phyloP scores from a whole-genome alignment of 1,139 yeast species.

The Yamadazyma dushanensis region DNA sequence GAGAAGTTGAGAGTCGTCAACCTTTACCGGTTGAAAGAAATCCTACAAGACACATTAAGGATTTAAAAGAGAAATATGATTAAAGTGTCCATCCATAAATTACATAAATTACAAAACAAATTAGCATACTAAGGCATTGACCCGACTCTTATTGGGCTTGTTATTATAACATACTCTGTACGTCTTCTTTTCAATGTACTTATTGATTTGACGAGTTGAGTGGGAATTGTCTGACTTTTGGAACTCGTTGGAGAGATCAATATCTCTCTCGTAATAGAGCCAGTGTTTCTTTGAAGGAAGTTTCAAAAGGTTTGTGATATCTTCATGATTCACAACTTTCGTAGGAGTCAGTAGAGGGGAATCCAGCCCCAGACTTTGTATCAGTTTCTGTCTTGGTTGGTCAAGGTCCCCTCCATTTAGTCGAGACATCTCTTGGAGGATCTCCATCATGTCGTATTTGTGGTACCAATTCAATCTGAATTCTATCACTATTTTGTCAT shows the following conservation, averaged over 20 bases:
- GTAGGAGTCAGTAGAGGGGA: background rate
- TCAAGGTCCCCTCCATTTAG: background rate
- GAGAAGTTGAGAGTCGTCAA: slow-evolving; percentile 82
- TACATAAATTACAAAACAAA: background rate
- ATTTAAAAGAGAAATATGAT: no score
- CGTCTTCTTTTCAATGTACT: slow-evolving; percentile 9
- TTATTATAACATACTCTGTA: slow-evolving; percentile 34
- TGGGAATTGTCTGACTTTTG: slow-evolving; percentile 26
- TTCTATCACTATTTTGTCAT: slow-evolving; percentile 28
- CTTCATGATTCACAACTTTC: slow-evolving; percentile 4
- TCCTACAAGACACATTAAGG: slow-evolving; percentile 54
- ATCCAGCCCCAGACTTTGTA: slow-evolving; percentile 2
- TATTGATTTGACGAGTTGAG: slow-evolving; percentile 28
- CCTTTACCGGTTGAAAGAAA: slow-evolving; percentile 68
- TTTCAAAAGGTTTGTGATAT: slow-evolving; percentile 5
- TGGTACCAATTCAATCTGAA: slow-evolving; percentile 32
- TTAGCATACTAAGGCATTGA: slow-evolving; percentile 29
- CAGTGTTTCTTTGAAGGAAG: slow-evolving; percentile 20
- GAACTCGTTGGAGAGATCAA: slow-evolving; percentile 23
- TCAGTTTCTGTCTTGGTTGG: background rate
- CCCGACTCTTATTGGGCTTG: slow-evolving; percentile 20
- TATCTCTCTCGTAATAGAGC: slow-evolving; percentile 41
- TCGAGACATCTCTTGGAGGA: slow-evolving; percentile 10
- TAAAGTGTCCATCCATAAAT: no score
- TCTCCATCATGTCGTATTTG: slow-evolving; percentile 25